Evolutionary conservation across 2,329 filamentous ascomycete species (phyloP).

Genomic region (Mycosphaerella sp.): DNA sequence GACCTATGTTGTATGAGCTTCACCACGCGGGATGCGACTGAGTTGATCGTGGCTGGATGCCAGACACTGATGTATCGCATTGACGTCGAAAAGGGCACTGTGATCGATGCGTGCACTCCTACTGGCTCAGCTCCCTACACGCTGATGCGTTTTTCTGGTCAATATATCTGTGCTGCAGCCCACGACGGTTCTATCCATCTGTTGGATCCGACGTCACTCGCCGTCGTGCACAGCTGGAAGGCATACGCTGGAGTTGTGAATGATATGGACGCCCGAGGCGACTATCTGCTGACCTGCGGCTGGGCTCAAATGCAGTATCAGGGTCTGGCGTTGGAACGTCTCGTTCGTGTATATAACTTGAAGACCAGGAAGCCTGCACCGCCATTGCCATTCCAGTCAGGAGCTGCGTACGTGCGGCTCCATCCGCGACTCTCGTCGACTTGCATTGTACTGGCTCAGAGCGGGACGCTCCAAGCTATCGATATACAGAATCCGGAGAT

Average conservation of each 20-base stretch:
- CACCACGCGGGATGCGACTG: slow-evolving; percentile 73
- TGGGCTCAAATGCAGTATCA: slow-evolving; percentile 78
- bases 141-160: slow-evolving; percentile 78
- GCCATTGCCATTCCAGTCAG: slow-evolving; percentile 85
- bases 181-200: slow-evolving; percentile 77
- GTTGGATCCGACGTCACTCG: slow-evolving; percentile 71
- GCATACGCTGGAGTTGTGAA: slow-evolving; percentile 84
- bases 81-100: slow-evolving; percentile 52
- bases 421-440: slow-evolving; percentile 94
- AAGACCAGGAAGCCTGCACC: slow-evolving; percentile 83
- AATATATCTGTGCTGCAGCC: slow-evolving; percentile 89
- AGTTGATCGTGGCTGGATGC: slow-evolving; percentile 80
- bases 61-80: slow-evolving; percentile 80
- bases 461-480: slow-evolving; percentile 89
- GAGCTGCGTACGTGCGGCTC: slow-evolving; percentile 92
- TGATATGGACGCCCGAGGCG: slow-evolving; percentile 95
- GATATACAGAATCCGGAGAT: slow-evolving; percentile 91
- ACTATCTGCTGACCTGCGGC: slow-evolving; percentile 92
- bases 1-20: slow-evolving; percentile 94
- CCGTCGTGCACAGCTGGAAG: slow-evolving; percentile 79
- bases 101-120: slow-evolving; percentile 38
- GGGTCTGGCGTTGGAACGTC: slow-evolving; percentile 77
- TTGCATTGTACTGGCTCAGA: slow-evolving; percentile 85
- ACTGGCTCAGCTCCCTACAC: slow-evolving; percentile 58
- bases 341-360: slow-evolving; percentile 92